Evolutionary conservation across 1,284 basidiomycete genomes (phyloP).

Genomic region (Calocybe gambosa): DNA sequence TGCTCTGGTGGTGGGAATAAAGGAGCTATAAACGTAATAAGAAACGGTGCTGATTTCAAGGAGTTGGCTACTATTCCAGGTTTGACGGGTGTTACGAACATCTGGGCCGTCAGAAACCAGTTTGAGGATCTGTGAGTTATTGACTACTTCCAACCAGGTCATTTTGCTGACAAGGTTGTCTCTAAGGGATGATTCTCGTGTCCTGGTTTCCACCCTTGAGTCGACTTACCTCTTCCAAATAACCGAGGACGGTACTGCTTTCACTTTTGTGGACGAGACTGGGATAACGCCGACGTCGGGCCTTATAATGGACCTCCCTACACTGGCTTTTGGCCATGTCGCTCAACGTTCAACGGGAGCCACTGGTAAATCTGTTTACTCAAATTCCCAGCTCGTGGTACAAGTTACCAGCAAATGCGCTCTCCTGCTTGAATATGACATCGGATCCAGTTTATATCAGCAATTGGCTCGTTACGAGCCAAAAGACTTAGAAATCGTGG

Average conservation of each 20-base stretch:
- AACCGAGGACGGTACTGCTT: constrained; percentile 29
- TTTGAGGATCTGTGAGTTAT: constrained; percentile 46
- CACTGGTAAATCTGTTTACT: constrained; percentile 34
- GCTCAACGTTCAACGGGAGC: constrained; percentile 27
- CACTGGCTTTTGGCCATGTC: constrained; percentile 63
- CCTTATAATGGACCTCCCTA: constrained; percentile 46
- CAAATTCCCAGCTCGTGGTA: constrained; percentile 50
- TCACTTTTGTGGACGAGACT: constrained; percentile 29
- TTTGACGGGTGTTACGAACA: constrained; percentile 46
- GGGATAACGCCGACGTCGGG: constrained; percentile 37
- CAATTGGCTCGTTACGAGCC: constrained; percentile 24
- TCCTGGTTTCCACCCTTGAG: constrained; percentile 54
- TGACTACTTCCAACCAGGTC: neutral
- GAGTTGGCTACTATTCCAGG: constrained; percentile 61
- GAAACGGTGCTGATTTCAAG: constrained; percentile 82
- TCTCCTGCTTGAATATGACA: constrained; percentile 49
- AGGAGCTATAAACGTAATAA: constrained; percentile 77
- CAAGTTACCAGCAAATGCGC: constrained; percentile 67
- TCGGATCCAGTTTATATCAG: constrained; percentile 24
- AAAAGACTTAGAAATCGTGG: constrained; percentile 45
- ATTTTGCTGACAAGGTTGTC: neutral
- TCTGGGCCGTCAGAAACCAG: constrained; percentile 62
- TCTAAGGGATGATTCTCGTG: constrained; percentile 25
- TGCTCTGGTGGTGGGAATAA: constrained; percentile 83
- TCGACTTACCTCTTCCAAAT: constrained; percentile 50